phyloP scores from a whole-genome alignment of 768 basidiomycete genomes.

The Naganishia friedmannii region DNA sequence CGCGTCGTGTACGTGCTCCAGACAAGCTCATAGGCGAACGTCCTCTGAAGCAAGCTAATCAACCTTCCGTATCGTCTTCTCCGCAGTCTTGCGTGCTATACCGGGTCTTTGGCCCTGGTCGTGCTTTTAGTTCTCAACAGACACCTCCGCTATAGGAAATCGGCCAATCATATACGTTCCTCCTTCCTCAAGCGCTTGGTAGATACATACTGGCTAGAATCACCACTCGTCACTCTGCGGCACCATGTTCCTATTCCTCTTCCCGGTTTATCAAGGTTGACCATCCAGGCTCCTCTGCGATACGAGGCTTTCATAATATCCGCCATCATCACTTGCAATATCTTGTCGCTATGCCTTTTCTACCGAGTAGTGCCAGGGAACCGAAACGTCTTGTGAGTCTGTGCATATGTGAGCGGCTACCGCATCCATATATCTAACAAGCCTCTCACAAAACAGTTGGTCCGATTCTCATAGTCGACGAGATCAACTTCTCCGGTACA shows the following conservation, averaged over 20 bases:
- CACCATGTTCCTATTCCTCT: slow-evolving; percentile 13
- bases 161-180: no score
- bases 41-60: neutral
- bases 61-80: neutral
- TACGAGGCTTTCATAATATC: neutral
- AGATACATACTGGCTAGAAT: neutral
- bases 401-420: neutral
- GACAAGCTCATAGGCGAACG: neutral
- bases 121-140: neutral
- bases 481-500: slow-evolving; percentile 10
- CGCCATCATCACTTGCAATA: neutral
- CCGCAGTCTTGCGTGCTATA: neutral
- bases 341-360: neutral
- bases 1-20: neutral
- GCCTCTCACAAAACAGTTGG: neutral
- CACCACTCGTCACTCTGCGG: slow-evolving; percentile 2
- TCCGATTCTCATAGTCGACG: slow-evolving; percentile 5
- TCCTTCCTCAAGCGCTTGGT: neutral
- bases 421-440: neutral
- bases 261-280: neutral
- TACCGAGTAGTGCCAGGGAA: slow-evolving; percentile 4
- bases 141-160: neutral
- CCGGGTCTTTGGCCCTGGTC: neutral
- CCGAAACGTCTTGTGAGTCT: slow-evolving; percentile 11
- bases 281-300: slow-evolving; percentile 6